Evolutionary conservation across 2,329 filamentous ascomycete species (phyloP).

Genomic region (Alternaria sp.): DNA sequence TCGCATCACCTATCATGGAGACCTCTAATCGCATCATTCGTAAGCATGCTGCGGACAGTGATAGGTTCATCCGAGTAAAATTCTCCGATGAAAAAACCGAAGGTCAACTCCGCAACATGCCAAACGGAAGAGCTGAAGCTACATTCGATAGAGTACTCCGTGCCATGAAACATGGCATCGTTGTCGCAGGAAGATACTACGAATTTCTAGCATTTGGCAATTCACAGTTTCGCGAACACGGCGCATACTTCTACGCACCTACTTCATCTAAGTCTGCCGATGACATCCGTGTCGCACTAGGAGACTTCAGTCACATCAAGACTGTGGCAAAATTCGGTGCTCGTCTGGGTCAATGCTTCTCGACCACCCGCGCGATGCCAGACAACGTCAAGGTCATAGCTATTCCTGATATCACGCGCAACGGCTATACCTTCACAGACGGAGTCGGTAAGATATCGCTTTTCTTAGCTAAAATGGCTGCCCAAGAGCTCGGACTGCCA

Average conservation of each 20-base stretch:
- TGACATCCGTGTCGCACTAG: constrained; percentile 86
- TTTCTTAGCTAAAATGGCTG: constrained; percentile 77
- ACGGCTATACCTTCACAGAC: constrained; percentile 81
- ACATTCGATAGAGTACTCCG: constrained; percentile 78
- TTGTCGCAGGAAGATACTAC: constrained; percentile 81
- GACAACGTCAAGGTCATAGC: constrained; percentile 65
- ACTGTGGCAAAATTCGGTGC: constrained; percentile 90
- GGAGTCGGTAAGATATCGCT: constrained; percentile 92
- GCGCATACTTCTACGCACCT: constrained; percentile 90
- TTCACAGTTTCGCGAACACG: constrained; percentile 90
- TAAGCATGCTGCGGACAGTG: constrained; percentile 70
- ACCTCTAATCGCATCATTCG: constrained; percentile 88
- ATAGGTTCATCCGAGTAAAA: constrained; percentile 87
- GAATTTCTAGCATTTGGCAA: constrained; percentile 94
- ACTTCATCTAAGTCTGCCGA: constrained; percentile 72
- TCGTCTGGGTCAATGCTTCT: constrained; percentile 92
- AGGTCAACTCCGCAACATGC: constrained; percentile 47
- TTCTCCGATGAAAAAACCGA: constrained; percentile 81
- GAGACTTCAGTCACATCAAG: constrained; percentile 80
- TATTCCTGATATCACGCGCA: constrained; percentile 74
- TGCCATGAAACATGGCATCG: constrained; percentile 78
- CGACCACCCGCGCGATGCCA: constrained; percentile 81
- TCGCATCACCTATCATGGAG: constrained; percentile 80
- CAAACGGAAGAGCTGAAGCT: constrained; percentile 56
- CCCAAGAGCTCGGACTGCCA: constrained; percentile 71